Conservation (phyloP, 1,139 yeast species). For the Diutina scorzettiae region DNA sequence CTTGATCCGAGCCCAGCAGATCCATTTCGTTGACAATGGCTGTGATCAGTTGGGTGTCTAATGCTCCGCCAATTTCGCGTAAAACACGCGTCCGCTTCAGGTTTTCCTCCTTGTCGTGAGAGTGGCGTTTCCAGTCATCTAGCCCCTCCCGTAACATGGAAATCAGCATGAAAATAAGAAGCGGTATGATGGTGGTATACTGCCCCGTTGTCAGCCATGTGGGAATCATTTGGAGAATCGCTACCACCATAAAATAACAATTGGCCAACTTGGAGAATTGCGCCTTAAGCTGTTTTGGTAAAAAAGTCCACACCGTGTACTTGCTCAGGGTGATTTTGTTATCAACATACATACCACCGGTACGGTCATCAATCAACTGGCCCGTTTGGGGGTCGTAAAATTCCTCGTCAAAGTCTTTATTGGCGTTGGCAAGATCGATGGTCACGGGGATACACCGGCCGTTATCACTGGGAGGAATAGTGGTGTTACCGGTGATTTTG, state of each 20-base stretch:
- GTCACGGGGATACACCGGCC: conserved; percentile 1
- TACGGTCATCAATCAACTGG: conserved; percentile 48
- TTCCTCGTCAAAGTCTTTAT: background rate
- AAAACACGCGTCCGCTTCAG: conserved; percentile 41
- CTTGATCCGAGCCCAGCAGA: conserved; percentile 5
- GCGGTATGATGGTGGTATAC: conserved; percentile 87
- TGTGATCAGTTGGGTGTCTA: conserved; percentile 26
- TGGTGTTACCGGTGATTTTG: conserved; percentile 3
- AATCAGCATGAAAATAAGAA: conserved; percentile 75
- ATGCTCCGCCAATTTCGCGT: conserved; percentile 19
- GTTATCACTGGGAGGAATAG: background rate
- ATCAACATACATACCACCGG: conserved; percentile 45
- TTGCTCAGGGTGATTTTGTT: conserved; percentile 80
- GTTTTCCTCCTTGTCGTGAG: conserved; percentile 78
- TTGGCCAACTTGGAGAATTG: conserved; percentile 92
- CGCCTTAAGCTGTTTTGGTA: conserved; percentile 81
- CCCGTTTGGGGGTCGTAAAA: background rate
- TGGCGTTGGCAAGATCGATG: background rate
- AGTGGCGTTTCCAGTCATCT: conserved; percentile 84
- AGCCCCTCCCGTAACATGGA: conserved; percentile 88
- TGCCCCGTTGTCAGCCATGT: conserved; percentile 97
- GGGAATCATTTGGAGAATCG: conserved; percentile 91
- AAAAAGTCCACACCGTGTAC: conserved; percentile 66
- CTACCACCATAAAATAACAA: conserved; percentile 71
- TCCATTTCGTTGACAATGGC: conserved; percentile 28